These are phyloP conservation scores for Epipyxis sp. DNA, from an alignment of 108 stramenopile genomes.

Conservation along the genomic window DNA sequence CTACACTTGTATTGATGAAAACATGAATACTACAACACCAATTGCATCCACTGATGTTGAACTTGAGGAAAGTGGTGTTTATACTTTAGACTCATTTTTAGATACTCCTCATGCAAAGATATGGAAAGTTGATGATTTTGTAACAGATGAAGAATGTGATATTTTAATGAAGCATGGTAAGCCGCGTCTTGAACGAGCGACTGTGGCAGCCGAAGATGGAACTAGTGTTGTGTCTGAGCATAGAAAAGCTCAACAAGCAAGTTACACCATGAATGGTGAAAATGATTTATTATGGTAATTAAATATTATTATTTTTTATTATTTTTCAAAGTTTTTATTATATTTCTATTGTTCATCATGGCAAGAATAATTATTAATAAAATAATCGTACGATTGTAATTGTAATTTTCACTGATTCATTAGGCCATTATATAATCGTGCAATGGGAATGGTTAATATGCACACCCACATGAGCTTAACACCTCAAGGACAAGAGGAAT, in stretches of 20 bases:
- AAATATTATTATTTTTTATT: too few relatives aligned
- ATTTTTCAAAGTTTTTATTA: too few relatives aligned
- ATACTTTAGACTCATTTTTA: background rate
- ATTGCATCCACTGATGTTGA: background rate
- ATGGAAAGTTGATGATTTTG: slow-evolving; percentile 70
- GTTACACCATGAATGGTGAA: too few relatives aligned
- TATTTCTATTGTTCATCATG: too few relatives aligned
- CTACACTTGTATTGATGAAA: slow-evolving; percentile 24
- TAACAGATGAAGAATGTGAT: slow-evolving; percentile 72
- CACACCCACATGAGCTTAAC: slow-evolving; percentile 36
- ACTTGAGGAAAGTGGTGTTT: background rate
- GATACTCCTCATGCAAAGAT: slow-evolving; percentile 37
- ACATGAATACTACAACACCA: background rate
- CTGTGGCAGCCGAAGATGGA: slow-evolving; percentile 76
- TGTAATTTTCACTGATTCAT: too few relatives aligned
- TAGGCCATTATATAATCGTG: slow-evolving; percentile 27
- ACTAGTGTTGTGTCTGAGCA: slow-evolving; percentile 57
- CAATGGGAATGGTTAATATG: slow-evolving; percentile 37
- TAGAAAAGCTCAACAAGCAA: slow-evolving; percentile 43
- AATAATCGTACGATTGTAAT: too few relatives aligned
- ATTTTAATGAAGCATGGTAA: slow-evolving; percentile 65
- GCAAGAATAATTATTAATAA: too few relatives aligned
- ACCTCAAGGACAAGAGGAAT: slow-evolving; percentile 44
- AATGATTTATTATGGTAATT: too few relatives aligned
- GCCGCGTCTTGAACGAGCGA: slow-evolving; percentile 64